phyloP scores from a whole-genome alignment of 1,139 yeast species.

The Pneumocystis jirovecii region DNA sequence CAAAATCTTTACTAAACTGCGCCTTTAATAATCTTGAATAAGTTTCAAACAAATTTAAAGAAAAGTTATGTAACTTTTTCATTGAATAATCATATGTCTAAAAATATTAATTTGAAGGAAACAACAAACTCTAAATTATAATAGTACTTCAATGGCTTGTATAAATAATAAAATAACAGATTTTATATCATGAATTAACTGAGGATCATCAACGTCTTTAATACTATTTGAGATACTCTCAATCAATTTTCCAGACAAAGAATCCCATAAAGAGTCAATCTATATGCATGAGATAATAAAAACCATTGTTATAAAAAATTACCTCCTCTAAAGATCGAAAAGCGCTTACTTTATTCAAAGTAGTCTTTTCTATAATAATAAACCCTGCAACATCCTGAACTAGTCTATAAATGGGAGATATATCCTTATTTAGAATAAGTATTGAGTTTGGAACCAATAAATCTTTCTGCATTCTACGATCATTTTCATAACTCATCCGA shows the following conservation, averaged over 20 bases:
- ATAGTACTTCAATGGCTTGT: conserved; percentile 46
- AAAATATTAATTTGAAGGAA: conserved; percentile 20
- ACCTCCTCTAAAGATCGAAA: conserved; percentile 32
- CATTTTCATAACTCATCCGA: conserved; percentile 50
- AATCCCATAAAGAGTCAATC: conserved; percentile 59
- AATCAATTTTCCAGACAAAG: conserved; percentile 31
- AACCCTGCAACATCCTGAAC: conserved; percentile 58
- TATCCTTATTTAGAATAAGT: conserved; percentile 15
- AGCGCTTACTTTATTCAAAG: conserved; percentile 39
- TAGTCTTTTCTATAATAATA: conserved; percentile 56
- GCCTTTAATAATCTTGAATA: conserved; percentile 43
- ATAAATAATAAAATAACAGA: conserved; percentile 55
- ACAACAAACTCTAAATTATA: not conserved
- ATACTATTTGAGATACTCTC: conserved; percentile 20
- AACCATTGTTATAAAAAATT: not conserved
- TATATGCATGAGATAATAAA: not conserved
- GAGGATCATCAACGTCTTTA: conserved; percentile 20
- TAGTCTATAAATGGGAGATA: conserved; percentile 37
- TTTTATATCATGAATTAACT: conserved; percentile 34
- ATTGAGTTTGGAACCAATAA: conserved; percentile 43
- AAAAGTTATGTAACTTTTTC: conserved; percentile 45
- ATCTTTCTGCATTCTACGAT: conserved; percentile 58
- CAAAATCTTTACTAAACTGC: conserved; percentile 49
- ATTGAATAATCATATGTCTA: conserved; percentile 40
- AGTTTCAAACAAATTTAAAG: conserved; percentile 45